phyloP scores from a whole-genome alignment of 352 stramenopile species.

The Phytophthora parvispora region DNA sequence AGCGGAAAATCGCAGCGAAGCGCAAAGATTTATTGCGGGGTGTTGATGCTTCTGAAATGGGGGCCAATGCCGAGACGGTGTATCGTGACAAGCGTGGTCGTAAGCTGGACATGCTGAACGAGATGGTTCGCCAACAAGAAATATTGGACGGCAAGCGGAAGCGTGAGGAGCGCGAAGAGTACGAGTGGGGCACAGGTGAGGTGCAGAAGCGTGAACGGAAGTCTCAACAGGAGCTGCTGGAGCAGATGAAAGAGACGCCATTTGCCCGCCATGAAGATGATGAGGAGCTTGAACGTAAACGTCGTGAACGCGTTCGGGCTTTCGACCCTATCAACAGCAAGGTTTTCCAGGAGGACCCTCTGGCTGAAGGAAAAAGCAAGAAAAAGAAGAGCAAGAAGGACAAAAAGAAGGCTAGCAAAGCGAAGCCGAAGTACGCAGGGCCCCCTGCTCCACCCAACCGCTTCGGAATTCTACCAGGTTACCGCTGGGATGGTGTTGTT shows the following conservation, averaged over 20 bases:
- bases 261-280: conserved; percentile 82
- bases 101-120: conserved; percentile 90
- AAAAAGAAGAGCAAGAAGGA: conserved; percentile 57
- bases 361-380: conserved; percentile 44
- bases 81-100: conserved; percentile 87
- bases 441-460: conserved; percentile 82
- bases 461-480: conserved; percentile 95
- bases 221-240: conserved; percentile 64
- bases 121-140: conserved; percentile 86
- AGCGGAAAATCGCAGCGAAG: conserved; percentile 62
- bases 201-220: conserved; percentile 81
- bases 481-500: conserved; percentile 99
- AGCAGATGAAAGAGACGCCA: conserved; percentile 71
- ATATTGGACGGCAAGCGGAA: conserved; percentile 80
- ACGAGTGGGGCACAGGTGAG: conserved; percentile 87
- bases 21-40: conserved; percentile 64
- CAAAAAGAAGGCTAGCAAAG: conserved; percentile 35
- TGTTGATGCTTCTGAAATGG: conserved; percentile 70
- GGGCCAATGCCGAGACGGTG: conserved; percentile 82
- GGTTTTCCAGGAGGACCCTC: conserved; percentile 69
- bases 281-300: conserved; percentile 71
- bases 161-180: conserved; percentile 82
- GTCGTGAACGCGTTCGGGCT: conserved; percentile 63
- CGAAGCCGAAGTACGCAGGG: conserved; percentile 76
- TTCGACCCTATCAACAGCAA: conserved; percentile 89